Base-by-base conservation (phyloP, 2,329 filamentous ascomycete species). In the Penicillium sp. region DNA sequence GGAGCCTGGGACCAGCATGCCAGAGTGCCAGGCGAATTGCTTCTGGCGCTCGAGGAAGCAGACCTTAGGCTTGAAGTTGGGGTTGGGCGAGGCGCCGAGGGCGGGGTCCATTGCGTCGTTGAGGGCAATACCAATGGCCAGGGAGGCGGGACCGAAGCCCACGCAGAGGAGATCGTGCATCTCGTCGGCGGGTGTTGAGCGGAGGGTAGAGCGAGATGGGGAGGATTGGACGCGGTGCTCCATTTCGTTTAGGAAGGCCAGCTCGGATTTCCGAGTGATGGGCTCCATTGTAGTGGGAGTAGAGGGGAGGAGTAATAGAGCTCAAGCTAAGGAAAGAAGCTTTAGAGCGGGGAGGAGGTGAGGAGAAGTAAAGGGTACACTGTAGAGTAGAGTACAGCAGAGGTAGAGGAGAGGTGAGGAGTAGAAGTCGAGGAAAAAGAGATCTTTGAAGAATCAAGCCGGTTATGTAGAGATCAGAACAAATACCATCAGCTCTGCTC, bases 1-100 rank as follows among this genome's bases (percentile, higher is more conserved):
- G 48, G 92, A 90, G 5, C 92, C 92, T 0, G 92, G 91, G 3
- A 97, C 83, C 55, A 97, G 85, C 93, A 97, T 97, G 55, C 93
- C 93, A 0, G 91, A 87, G 74, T 97, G 93, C 93, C 93, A 97
- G 54, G 89, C 86, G 69, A 97, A 97, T 44, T 82, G 78, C 28
- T 80, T 69, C 75, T 97, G 93, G 73, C 90, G 89, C 79, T 97
- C 93, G 21, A 97, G 76, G 75, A 97, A 97, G 40, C 90, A 83
- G 3, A 96, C 87, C 70, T 89, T 91, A 44, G 91, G 89, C 40
- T 74, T 63, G 53, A 70, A 67, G 51, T 71, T 67, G 6, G 77
- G 49, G 37, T 69, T 67, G 8, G 77, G 48, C 29, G 74, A 66
- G 34, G 74, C 72, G 54, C 79, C 74, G 33, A 68, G 65, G 43